Evolutionary conservation across 352 stramenopile species (phyloP).

Genomic region (Pythium scleroteichum): DNA sequence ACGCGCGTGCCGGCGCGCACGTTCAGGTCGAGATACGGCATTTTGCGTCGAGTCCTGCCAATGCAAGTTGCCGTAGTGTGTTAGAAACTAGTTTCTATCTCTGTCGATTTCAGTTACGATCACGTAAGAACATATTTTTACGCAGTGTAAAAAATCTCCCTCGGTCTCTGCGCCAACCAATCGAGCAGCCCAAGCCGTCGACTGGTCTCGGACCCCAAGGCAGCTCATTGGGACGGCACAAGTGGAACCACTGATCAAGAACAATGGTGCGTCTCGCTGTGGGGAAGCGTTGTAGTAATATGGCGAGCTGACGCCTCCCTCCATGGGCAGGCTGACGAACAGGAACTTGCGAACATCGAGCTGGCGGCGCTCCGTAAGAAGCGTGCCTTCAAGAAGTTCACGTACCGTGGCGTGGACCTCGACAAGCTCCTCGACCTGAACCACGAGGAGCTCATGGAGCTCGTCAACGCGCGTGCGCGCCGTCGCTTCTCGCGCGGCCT

Average conservation of each 20-base stretch:
- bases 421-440: slow-evolving; percentile 99
- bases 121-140: slow-evolving; percentile 3
- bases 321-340: slow-evolving; percentile 42
- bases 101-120: background rate
- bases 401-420: slow-evolving; percentile 98
- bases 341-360: slow-evolving; percentile 75
- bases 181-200: slow-evolving; percentile 5
- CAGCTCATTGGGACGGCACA: slow-evolving; percentile 11
- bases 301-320: no score
- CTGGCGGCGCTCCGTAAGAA: slow-evolving; percentile 98
- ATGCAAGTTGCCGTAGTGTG: slow-evolving; percentile 15
- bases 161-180: slow-evolving; percentile 25
- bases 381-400: slow-evolving; percentile 99
- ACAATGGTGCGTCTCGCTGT: slow-evolving; percentile 29
- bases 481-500: slow-evolving; percentile 98
- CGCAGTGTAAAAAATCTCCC: slow-evolving; percentile 8
- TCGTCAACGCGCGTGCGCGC: slow-evolving; percentile 95
- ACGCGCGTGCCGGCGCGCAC: slow-evolving; percentile 53
- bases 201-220: background rate
- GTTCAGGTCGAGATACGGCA: slow-evolving; percentile 79
- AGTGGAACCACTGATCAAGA: slow-evolving; percentile 33
- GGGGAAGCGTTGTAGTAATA: background rate
- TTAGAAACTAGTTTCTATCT: slow-evolving; percentile 5
- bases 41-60: no score
- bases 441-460: slow-evolving; percentile 99